These are phyloP conservation scores for Thozetella sp. DNA, from an alignment of 495 filamentous ascomycete genomes.

Conservation along the genomic window DNA sequence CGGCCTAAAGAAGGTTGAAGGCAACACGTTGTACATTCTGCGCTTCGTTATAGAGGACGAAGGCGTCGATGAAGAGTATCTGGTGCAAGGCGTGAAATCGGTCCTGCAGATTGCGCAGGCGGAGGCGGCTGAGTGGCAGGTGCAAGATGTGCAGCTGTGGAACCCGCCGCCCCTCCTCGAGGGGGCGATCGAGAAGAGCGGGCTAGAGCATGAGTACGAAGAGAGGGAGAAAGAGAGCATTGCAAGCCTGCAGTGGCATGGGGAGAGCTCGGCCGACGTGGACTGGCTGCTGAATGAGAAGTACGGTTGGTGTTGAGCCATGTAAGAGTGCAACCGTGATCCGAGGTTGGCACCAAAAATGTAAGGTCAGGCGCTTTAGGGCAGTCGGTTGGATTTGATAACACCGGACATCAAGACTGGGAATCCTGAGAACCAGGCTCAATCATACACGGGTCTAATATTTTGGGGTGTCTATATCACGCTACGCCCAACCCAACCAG, in stretches of 20 bases:
- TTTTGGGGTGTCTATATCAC: not conserved
- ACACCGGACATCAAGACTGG: no score
- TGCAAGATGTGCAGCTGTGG: conserved; percentile 50
- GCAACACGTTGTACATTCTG: conserved; percentile 78
- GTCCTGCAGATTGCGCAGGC: conserved; percentile 40
- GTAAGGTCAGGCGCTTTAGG: not conserved
- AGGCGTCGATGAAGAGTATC: conserved; percentile 36
- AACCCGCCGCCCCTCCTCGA: conserved; percentile 41
- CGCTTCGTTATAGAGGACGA: conserved; percentile 74
- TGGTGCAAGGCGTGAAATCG: conserved; percentile 60
- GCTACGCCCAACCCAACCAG: no score
- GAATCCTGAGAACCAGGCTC: no score
- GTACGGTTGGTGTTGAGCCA: conserved; percentile 82
- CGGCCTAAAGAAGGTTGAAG: conserved; percentile 33
- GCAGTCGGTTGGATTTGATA: not conserved
- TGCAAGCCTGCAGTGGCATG: conserved; percentile 56
- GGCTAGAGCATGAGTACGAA: conserved; percentile 39
- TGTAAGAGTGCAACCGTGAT: not conserved
- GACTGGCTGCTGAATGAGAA: conserved; percentile 94
- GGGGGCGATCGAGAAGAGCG: conserved; percentile 35
- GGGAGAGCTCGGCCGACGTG: conserved; percentile 49
- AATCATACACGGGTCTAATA: not conserved
- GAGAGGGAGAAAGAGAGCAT: conserved; percentile 53
- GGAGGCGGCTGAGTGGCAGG: conserved; percentile 42
- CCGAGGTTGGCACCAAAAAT: not conserved